These are phyloP conservation scores for Dendrobium officinale DNA, from an alignment of 106 monocot species.

Conservation along the genomic window DNA sequence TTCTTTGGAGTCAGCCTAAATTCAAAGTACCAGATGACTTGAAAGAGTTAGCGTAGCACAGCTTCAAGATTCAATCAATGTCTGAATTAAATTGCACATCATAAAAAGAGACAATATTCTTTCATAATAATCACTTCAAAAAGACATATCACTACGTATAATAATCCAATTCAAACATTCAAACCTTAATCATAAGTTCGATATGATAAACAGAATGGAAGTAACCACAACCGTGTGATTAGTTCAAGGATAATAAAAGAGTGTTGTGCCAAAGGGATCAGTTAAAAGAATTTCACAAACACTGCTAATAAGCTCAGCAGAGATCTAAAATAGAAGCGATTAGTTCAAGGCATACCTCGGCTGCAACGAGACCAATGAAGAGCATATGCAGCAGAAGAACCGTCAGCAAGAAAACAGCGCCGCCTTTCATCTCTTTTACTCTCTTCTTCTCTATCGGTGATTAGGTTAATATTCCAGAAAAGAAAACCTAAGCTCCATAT, in stretches of 20 bases:
- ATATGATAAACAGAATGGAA: not conserved
- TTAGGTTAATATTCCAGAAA: not conserved
- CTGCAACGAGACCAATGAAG: not conserved
- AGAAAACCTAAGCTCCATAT: not conserved
- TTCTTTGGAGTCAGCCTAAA: constrained; percentile 10
- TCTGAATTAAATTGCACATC: not conserved
- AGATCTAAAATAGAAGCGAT: not conserved
- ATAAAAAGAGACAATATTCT: not conserved
- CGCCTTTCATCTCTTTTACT: not conserved
- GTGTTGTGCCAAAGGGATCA: not conserved
- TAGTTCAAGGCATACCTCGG: constrained; percentile 1
- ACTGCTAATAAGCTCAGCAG: not conserved
- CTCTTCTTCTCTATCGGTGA: not conserved
- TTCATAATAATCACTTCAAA: not conserved
- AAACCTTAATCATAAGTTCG: not conserved
- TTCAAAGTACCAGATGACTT: not conserved
- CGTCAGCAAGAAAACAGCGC: not conserved
- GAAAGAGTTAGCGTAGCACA: not conserved
- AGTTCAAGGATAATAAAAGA: not conserved
- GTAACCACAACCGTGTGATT: not conserved
- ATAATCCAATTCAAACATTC: not conserved
- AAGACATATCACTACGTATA: not conserved
- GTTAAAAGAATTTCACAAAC: not conserved
- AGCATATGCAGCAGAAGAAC: not conserved
- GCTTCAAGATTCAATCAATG: not conserved